Evolutionary conservation across 2,329 filamentous ascomycete genomes (phyloP).

Genomic region (Paramyrothecium sp.): DNA sequence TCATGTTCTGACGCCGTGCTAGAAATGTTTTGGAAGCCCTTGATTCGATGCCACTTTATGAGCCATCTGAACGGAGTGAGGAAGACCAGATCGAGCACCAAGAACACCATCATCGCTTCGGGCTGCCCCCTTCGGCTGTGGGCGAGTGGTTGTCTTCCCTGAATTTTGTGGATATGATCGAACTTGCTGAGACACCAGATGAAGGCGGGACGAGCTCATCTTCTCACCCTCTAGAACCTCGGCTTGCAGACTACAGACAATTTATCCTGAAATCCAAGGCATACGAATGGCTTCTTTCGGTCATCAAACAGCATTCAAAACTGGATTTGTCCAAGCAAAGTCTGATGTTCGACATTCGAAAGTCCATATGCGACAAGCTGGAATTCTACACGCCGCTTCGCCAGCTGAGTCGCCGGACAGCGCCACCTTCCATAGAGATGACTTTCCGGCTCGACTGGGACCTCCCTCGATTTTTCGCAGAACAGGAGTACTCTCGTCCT

Average conservation of each 20-base stretch:
- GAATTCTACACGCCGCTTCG: neutral
- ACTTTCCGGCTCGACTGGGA: neutral
- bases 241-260: neutral
- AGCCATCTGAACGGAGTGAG: too few relatives aligned
- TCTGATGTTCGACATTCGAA: neutral
- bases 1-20: neutral
- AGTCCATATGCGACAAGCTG: neutral
- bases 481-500: neutral
- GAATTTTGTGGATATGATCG: too few relatives aligned
- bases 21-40: neutral
- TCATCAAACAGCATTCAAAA: neutral
- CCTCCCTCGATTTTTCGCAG: neutral
- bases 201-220: neutral
- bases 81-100: too few relatives aligned
- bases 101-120: too few relatives aligned
- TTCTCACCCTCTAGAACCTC: too few relatives aligned
- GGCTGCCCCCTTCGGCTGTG: too few relatives aligned
- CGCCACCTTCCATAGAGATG: neutral
- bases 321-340: neutral
- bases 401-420: neutral
- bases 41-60: neutral
- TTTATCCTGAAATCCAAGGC: neutral
- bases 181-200: too few relatives aligned
- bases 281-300: neutral
- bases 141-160: too few relatives aligned